A percentile compares a stretch with the other conserved stretches of the same genome.
Evolutionary conservation across 2,329 filamentous ascomycete genomes (phyloP).

Genomic region (Colletotrichum limetticola): DNA sequence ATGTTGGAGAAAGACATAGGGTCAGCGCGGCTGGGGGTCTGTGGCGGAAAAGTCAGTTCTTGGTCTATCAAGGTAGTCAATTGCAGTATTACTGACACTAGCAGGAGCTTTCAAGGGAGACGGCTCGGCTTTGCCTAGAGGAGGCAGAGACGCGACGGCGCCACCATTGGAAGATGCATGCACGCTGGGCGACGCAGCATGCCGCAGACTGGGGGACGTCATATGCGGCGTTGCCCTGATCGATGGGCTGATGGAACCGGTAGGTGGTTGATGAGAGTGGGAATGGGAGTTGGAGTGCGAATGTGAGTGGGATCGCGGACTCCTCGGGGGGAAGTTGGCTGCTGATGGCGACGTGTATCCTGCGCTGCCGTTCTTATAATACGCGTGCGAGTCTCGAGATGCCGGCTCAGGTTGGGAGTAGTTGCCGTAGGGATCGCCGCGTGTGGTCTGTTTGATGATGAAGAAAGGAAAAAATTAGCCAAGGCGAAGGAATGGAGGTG

Average conservation of each 20-base stretch:
- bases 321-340: conserved; percentile 58
- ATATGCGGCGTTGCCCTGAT: conserved; percentile 50
- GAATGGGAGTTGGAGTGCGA: conserved; percentile 39
- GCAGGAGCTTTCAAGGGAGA: conserved; percentile 52
- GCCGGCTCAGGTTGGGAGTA: conserved; percentile 53
- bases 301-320: conserved; percentile 58
- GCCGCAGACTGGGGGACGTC: conserved; percentile 60
- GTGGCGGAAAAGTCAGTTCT: conserved; percentile 20
- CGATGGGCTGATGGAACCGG: conserved; percentile 56
- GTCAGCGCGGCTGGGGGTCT: conserved; percentile 82
- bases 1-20: conserved; percentile 98
- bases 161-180: conserved; percentile 54
- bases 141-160: conserved; percentile 45
- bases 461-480: conserved; percentile 34
- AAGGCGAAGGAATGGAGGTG: conserved; percentile 17
- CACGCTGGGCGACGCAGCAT: conserved; percentile 52
- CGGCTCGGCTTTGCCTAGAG: conserved; percentile 51
- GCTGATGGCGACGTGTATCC: conserved; percentile 60
- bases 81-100: conserved; percentile 44
- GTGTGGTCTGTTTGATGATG: conserved; percentile 50
- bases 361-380: conserved; percentile 58
- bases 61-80: not conserved
- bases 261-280: conserved; percentile 54
- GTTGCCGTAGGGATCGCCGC: conserved; percentile 60
- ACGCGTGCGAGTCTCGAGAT: conserved; percentile 47